Conservation (phyloP, 306 rosid species). For the Lathyrus oleraceus region DNA sequence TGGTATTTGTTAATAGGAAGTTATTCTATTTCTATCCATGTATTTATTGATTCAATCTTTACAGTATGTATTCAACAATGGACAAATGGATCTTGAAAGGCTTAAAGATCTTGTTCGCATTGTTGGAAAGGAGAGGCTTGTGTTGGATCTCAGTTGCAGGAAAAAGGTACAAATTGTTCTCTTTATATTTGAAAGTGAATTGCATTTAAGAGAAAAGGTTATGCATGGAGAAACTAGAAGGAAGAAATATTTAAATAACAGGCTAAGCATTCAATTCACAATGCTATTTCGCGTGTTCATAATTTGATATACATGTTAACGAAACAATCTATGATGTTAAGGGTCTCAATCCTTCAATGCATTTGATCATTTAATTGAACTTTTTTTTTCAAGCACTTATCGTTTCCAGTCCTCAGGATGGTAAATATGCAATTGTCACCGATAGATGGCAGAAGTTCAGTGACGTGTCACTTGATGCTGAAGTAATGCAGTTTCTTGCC, state of each 20-base stretch:
- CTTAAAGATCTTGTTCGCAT: constrained; percentile 75
- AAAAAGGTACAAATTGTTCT: constrained; percentile 60
- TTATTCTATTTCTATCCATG: not conserved
- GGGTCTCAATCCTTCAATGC: not conserved
- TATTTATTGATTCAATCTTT: constrained; percentile 32
- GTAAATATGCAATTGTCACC: constrained; percentile 85
- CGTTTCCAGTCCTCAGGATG: constrained; percentile 56
- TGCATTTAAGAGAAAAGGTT: constrained; percentile 10
- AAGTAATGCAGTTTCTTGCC: constrained; percentile 73
- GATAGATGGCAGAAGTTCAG: constrained; percentile 98
- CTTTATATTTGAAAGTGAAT: constrained; percentile 4
- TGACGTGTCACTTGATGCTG: constrained; percentile 62
- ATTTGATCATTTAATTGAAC: constrained; percentile 18
- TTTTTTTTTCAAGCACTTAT: constrained; percentile 23
- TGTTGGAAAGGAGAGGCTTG: constrained; percentile 87
- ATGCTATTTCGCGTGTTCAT: not conserved
- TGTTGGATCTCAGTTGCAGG: constrained; percentile 96
- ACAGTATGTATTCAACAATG: constrained; percentile 88
- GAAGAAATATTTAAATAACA: constrained; percentile 7
- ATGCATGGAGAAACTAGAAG: not conserved
- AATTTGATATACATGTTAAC: not conserved
- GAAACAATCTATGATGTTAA: constrained; percentile 21
- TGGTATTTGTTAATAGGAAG: constrained; percentile 4
- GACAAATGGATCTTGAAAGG: constrained; percentile 85
- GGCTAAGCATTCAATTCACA: constrained; percentile 10